A percentile compares a stretch with the other conserved stretches of the same genome.
Evolutionary conservation across 352 stramenopile genomes (phyloP).

Genomic region (Phytophthora meadii): DNA sequence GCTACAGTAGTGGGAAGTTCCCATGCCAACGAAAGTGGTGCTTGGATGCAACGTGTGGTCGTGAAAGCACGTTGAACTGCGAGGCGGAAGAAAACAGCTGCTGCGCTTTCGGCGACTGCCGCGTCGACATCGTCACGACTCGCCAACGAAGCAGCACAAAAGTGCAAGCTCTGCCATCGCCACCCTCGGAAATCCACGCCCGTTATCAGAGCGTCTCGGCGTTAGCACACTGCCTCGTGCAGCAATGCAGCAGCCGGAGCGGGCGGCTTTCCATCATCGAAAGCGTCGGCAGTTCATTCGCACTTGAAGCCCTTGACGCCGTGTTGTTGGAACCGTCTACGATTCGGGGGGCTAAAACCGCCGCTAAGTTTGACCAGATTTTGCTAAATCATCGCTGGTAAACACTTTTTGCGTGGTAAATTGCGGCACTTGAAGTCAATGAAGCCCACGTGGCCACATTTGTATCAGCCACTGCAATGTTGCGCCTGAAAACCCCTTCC

Average conservation of each 20-base stretch:
- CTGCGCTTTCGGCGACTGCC: slow-evolving; percentile 17
- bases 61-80: slow-evolving; percentile 25
- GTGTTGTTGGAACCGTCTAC: slow-evolving; percentile 11
- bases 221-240: slow-evolving; percentile 7
- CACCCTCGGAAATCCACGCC: slow-evolving; percentile 22
- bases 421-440: neutral
- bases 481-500: too few species aligned
- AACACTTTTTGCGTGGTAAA: slow-evolving; percentile 10
- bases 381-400: slow-evolving; percentile 27
- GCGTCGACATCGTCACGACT: slow-evolving; percentile 30
- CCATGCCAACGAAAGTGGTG: slow-evolving; percentile 14
- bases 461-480: neutral
- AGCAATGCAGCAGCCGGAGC: slow-evolving; percentile 6
- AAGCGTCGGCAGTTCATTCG: neutral
- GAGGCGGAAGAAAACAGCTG: slow-evolving; percentile 23
- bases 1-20: neutral
- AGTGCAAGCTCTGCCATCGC: neutral
- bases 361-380: slow-evolving; percentile 26
- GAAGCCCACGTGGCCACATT: neutral
- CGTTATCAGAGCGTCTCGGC: slow-evolving; percentile 22
- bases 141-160: slow-evolving; percentile 9
- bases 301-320: slow-evolving; percentile 4
- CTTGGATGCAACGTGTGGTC: slow-evolving; percentile 21
- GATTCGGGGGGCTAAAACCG: slow-evolving; percentile 7
- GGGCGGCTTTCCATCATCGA: slow-evolving; percentile 19